A percentile compares a stretch with the other conserved stretches of the same genome.
Evolutionary conservation across 257 asterid species (phyloP).

Genomic region (Coffea canephora): DNA sequence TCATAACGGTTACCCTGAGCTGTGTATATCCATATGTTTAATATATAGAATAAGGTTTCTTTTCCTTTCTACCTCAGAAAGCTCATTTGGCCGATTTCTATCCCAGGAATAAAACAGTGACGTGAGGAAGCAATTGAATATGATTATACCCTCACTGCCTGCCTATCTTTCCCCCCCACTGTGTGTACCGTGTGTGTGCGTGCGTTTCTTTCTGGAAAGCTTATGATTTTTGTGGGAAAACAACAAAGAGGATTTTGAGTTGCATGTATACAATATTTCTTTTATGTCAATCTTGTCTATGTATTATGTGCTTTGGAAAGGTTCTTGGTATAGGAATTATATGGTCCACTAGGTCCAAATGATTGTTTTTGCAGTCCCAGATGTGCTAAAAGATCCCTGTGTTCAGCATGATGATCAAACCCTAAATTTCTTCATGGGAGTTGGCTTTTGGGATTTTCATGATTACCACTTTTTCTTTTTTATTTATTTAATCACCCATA

Average conservation of each 20-base stretch:
- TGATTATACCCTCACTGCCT: slow-evolving; percentile 18
- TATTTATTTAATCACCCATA: too few relatives aligned
- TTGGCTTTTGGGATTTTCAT: background rate
- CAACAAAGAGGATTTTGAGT: background rate
- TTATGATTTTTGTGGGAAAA: background rate
- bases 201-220: slow-evolving; percentile 1
- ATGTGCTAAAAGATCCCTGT: background rate
- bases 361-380: background rate
- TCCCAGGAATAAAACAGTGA: slow-evolving; percentile 44
- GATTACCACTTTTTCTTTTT: background rate
- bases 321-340: background rate
- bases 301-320: background rate
- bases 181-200: background rate
- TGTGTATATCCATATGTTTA: slow-evolving; percentile 31
- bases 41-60: slow-evolving; percentile 23
- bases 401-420: background rate
- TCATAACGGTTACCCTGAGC: slow-evolving; percentile 65
- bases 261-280: background rate
- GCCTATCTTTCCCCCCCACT: background rate
- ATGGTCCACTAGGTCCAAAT: background rate
- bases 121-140: slow-evolving; percentile 30
- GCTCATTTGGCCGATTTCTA: slow-evolving; percentile 43
- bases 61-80: slow-evolving; percentile 36
- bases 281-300: background rate
- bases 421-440: background rate